Evolutionary conservation across 352 stramenopile species (phyloP), one percentile per base, ranked within the genome.

Genomic region (Globisporangium emineosum): DNA sequence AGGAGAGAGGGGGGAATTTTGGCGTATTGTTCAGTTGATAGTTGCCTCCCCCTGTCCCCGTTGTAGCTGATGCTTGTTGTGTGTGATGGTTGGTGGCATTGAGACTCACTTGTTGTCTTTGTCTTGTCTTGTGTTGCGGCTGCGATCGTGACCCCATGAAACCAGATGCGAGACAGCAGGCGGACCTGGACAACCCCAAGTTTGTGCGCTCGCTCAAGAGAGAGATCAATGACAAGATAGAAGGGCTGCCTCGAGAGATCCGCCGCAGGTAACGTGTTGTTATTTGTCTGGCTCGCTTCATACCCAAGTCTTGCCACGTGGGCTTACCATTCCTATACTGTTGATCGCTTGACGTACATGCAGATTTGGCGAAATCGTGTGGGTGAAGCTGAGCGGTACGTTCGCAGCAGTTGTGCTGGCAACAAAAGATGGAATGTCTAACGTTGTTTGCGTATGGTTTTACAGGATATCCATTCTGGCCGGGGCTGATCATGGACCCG

Each of bases 321-420:
- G 37, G 6, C 27, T 56, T 37, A 56, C 50, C 37, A 10, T 37
- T 23, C 27, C 8, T 2, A 17, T 56, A 8, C 29, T 25, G 35
- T 19, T 25, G 29, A 42, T 15, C 19, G 2, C 15, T 61, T 51
- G 40, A 47, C 40, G 10, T 35, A 2, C 13, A 23, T 37, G 49
- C 19, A 65, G 60, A n/a, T 65, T 65, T 60, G 60, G 60, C 10
- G 60, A 65, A 17, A 58, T 65, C 15, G 60, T 58, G 21, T 65
- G 60, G 60, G 60, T 58, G 33, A 65, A 65, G 30, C 19, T 65
- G 23, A 51, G 32, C 9, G 32, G 52, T 65, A 21, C 13, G 25
- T 25, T 21, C 15, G 5, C 23, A 19, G 8, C 27, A 15, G 17
- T 23, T 40, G 25, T 40, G 25, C 10, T 37, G 47, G 32, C 13